Base-by-base conservation (phyloP, 345 rosid genomes). In the Citrus hindsii region DNA sequence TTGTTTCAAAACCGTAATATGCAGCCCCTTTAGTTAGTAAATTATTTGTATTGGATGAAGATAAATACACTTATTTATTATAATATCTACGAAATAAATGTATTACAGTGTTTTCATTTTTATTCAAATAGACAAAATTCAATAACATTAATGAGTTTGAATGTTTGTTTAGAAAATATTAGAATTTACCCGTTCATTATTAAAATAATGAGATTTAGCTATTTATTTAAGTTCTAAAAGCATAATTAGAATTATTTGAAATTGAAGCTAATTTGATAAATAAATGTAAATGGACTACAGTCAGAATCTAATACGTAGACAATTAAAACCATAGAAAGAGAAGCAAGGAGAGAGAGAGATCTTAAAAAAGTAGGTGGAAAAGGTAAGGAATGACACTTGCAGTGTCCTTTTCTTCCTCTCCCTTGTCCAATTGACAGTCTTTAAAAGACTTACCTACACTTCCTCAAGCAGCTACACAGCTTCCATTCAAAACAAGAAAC, bases 291-390 rank as follows among this genome's bases (percentile, higher is more conserved):
- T 33, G 25, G 24, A 65, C 69, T 19, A 65, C 42, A 33, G 24
- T 33, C 9, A 18, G 69, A 65, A 65, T 33, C 42, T 16, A 24
- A 69, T 1, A 2, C 7, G 7, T 3, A n/a, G 30, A 71, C 30
- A 73, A 58, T 58, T 21, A 18, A 79, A 59, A 40, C 65, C 9
- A 53, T 18, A 1, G 19, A 10, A 42, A 18, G n/a, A 37, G 56
- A 56, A 71, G 42, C 40, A 16, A 5, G 51, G 1, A 18, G 38
- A n/a, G 25, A 69, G 60, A 64, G 60, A 69, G 2, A 3, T 12
- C 30, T 25, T 75, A 68, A 79, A 87, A 71, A 83, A 87, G 76
- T 87, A 73, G 86, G 85, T 83, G 79, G 79, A 74, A 73, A 80
- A 84, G 61, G 60, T 69, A 62, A 62, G 80, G 82, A 83, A 85